Conservation (phyloP, 2,329 filamentous ascomycete species). For the Fusarium burgessii region DNA sequence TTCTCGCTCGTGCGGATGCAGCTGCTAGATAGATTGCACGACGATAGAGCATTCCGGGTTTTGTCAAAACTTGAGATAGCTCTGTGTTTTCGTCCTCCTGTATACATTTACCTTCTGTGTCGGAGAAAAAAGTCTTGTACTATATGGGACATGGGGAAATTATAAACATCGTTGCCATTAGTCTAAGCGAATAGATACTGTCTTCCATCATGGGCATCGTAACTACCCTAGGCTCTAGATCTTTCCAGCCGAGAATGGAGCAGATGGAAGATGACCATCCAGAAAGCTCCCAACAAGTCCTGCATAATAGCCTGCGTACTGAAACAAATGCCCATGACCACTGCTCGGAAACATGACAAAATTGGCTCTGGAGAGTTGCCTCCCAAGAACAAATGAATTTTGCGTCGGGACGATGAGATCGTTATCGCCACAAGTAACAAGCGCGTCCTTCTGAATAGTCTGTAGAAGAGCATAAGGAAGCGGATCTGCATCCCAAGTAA, state of each 20-base stretch:
- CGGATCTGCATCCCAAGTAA: background rate
- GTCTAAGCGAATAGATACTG: too few relatives aligned
- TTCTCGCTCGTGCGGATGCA: background rate
- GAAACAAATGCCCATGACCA: background rate
- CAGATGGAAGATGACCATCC: accelerated
- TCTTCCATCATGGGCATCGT: too few relatives aligned
- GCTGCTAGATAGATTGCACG: background rate
- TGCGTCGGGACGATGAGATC: background rate
- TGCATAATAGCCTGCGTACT: background rate
- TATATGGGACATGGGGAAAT: too few relatives aligned
- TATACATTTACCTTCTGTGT: too few relatives aligned
- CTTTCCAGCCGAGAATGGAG: background rate
- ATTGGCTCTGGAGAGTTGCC: background rate
- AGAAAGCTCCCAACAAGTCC: accelerated
- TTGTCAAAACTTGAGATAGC: too few relatives aligned
- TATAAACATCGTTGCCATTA: too few relatives aligned
- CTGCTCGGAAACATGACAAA: background rate
- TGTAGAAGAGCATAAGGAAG: background rate
- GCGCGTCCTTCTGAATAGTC: background rate
- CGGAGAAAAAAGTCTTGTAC: too few relatives aligned
- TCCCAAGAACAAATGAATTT: background rate
- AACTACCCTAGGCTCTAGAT: too few relatives aligned
- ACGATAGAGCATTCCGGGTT: background rate
- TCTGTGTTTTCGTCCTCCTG: too few relatives aligned
- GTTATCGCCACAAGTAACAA: background rate